Base-by-base conservation (phyloP, 805 yeast genomes). In the Candida pseudoglaebosa region DNA sequence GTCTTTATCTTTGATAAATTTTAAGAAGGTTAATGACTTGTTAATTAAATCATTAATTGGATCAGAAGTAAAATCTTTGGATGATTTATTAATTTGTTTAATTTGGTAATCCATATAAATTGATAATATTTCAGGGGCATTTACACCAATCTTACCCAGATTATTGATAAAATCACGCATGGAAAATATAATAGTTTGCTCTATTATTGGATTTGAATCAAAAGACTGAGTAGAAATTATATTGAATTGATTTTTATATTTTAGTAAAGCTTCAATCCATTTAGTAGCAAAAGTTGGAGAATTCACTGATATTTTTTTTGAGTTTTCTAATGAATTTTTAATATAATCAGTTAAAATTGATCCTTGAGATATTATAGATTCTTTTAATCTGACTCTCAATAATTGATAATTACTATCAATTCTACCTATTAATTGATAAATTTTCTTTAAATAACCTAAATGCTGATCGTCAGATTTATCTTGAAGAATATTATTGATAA, bases 1-100 rank as follows among this genome's bases (percentile, higher is more conserved):
- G 60, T 89, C 96, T 53, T 88, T 90, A 49, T 90, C 96, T 42
- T 77, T 72, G 33, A 89, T 70, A 52, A 77, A 80, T 40, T 82
- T 67, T 51, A 89, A 79, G 22, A 90, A 71, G 16, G 70, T 60
- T 9, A 85, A 71, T 0, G 88, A 76, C 19, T 73, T 71, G 32
- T 67, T 68, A 39, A 88, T 61, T 7, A 75, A 57, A 6, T 49
- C 67, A 48, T 64, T 67, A 3, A 56, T 48, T 21, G 46, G 52
- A 38, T 56, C 59, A 12, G 47, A 41, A 4, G 46, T 38, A 20
- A 38, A 17, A 14, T 37, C 42, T 19, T 32, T 24, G 5, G 43
- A 31, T 2, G 59, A 51, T 42, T 62, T 65, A 10, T 51, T 39
- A 17, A 54, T 44, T 39, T 60, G 70, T 46, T 67, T 67, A 45